Evolutionary conservation across 768 basidiomycete species (phyloP).

Genomic region (Royoungia palumana): DNA sequence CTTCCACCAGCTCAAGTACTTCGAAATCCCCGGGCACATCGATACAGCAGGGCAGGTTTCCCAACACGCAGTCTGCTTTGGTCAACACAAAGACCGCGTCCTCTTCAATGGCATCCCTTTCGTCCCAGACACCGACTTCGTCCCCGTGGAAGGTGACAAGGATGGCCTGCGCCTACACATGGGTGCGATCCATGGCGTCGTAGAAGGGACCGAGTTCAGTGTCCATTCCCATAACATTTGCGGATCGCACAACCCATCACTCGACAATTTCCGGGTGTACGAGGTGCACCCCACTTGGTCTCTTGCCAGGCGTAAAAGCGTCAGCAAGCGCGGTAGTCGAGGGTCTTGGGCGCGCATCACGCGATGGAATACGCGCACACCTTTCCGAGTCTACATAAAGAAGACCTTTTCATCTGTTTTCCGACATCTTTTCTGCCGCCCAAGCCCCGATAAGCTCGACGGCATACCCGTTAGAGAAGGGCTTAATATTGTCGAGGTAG

Average conservation of each 20-base stretch:
- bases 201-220: slow-evolving; percentile 60
- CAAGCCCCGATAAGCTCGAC: slow-evolving; percentile 30
- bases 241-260: slow-evolving; percentile 53
- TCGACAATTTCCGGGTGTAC: slow-evolving; percentile 49
- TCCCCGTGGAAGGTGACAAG: slow-evolving; percentile 41
- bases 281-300: slow-evolving; percentile 61
- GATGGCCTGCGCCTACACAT: slow-evolving; percentile 48
- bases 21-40: slow-evolving; percentile 45
- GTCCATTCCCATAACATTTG: slow-evolving; percentile 59
- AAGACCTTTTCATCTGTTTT: slow-evolving; percentile 45
- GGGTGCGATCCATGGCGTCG: slow-evolving; percentile 61
- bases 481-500: slow-evolving; percentile 46
- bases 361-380: slow-evolving; percentile 52
- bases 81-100: slow-evolving; percentile 44
- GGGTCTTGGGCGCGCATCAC: slow-evolving; percentile 54
- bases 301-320: slow-evolving; percentile 42
- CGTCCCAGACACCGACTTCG: slow-evolving; percentile 43
- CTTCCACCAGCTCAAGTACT: slow-evolving; percentile 53
- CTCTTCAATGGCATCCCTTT: slow-evolving; percentile 60
- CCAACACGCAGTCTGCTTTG: slow-evolving; percentile 52
- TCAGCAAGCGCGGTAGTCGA: slow-evolving; percentile 31
- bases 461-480: slow-evolving; percentile 37
- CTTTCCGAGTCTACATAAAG: slow-evolving; percentile 54
- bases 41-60: slow-evolving; percentile 30
- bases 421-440: slow-evolving; percentile 41